phyloP scores from a whole-genome alignment of 345 rosid genomes.

The Aquilaria malaccensis region DNA sequence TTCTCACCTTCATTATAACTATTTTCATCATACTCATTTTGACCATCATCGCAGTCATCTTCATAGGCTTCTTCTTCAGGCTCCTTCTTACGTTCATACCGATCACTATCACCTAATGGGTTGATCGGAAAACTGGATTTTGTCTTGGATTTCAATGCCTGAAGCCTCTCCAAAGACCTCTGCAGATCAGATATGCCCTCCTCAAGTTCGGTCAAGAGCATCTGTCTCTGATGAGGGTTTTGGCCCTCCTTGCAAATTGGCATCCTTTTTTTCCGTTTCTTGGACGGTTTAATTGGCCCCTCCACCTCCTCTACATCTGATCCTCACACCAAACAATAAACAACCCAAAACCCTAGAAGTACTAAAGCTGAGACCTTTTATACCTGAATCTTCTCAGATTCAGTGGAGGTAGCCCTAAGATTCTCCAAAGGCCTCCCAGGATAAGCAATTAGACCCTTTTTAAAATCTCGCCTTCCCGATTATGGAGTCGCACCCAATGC shows the following conservation, averaged over 20 bases:
- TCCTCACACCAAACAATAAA: no score
- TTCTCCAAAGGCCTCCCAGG: background rate
- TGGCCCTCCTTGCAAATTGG: constrained; percentile 4
- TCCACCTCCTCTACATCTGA: background rate
- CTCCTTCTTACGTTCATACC: background rate
- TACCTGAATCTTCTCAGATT: background rate
- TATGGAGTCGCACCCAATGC: background rate
- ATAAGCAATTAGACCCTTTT: background rate
- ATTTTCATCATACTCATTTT: background rate
- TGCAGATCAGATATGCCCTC: background rate
- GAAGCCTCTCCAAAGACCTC: constrained; percentile 3
- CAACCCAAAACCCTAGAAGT: no score
- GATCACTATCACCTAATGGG: background rate
- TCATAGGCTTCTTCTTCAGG: background rate
- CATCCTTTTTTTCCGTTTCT: constrained; percentile 3
- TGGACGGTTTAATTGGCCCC: background rate
- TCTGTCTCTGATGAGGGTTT: background rate
- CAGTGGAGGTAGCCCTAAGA: background rate
- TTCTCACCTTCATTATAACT: constrained; percentile 10
- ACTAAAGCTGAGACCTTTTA: no score
- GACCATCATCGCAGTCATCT: background rate
- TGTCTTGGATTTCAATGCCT: background rate
- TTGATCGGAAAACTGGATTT: background rate
- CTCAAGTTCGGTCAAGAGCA: constrained; percentile 1
- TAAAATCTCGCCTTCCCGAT: background rate